phyloP scores from a whole-genome alignment of 257 asterid genomes.

The Lantana camara region DNA sequence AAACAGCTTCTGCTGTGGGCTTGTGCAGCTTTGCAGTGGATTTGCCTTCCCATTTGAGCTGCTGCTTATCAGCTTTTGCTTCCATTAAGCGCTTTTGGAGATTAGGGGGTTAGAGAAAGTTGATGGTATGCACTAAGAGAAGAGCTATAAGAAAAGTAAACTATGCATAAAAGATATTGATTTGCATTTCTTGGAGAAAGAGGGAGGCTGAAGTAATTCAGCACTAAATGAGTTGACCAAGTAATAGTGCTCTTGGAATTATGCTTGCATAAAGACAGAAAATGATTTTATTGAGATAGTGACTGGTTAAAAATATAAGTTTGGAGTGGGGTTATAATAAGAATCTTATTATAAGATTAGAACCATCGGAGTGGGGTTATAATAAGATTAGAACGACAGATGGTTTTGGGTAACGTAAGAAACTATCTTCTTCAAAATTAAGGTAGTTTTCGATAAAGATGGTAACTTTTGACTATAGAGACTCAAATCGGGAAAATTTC shows the following conservation, averaged over 20 bases:
- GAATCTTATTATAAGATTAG: no score
- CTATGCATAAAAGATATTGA: neutral
- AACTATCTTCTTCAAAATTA: no score
- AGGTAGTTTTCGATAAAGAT: no score
- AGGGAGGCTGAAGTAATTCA: neutral
- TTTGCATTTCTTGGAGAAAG: neutral
- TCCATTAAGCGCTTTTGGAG: constrained; percentile 35
- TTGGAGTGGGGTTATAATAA: no score
- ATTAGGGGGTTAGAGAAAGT: neutral
- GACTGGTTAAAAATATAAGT: neutral
- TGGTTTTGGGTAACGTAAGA: no score
- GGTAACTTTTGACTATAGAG: no score
- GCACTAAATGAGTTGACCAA: constrained; percentile 10
- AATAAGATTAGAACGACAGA: no score
- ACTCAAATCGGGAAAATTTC: no score
- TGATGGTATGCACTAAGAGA: neutral
- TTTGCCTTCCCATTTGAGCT: constrained; percentile 71
- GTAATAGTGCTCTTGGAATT: neutral
- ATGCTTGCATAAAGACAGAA: neutral
- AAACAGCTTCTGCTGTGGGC: constrained; percentile 45
- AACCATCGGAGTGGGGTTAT: no score
- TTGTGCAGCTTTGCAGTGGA: constrained; percentile 39
- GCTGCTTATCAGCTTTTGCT: constrained; percentile 10
- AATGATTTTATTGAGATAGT: neutral
- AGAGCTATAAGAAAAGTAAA: neutral